Base-by-base conservation (phyloP, 306 rosid species). In the Trifolium repens region DNA sequence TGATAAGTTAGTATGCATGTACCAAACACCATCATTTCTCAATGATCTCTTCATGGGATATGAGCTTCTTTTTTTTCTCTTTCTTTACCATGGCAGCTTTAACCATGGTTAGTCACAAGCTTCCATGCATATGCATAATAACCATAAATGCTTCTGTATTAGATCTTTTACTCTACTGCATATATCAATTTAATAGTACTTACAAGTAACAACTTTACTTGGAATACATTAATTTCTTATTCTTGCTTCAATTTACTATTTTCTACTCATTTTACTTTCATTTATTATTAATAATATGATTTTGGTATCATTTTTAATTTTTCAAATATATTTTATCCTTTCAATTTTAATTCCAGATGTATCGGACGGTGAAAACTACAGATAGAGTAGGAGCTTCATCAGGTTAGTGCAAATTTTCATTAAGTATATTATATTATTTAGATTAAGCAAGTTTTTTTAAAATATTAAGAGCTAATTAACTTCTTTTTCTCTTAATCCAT, bases 291-390 rank as follows among this genome's bases (percentile, higher is more conserved):
- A 35, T 35, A 17, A 32, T 67, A 37, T 62, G 10, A 10, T 67
- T 42, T 34, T 57, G 26, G 16, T 7, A 53, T 5, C 19, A 32
- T 9, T 4, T 63, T 39, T 50, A 5, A 5, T 0, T 61, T 61
- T 17, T 46, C 22, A 11, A 16, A 40, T 24, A 37, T 11, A 12
- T 6, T 49, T n/a, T 47, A 68, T 52, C 22, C 5, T 19, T 8
- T 66, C 16, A 14, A 35, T 32, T 78, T 72, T 73, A 5, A 70
- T 76, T 83, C 43, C 84, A 94, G 99, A 94, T 94, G 99, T 94
- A 92, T 81, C 86, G 99, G 79, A 94, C 99, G 80, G 99, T 94
- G 69, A 94, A 94, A 75, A 94, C 96, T 34, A 94, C 97, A 7
- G 96, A 92, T 74, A 90, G 82, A 83, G 89, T 96, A 47, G 93